Evolutionary conservation across 139 green algal genomes (phyloP), one percentile per base, ranked within the genome.

Genomic region (Nannochloris sp.): DNA sequence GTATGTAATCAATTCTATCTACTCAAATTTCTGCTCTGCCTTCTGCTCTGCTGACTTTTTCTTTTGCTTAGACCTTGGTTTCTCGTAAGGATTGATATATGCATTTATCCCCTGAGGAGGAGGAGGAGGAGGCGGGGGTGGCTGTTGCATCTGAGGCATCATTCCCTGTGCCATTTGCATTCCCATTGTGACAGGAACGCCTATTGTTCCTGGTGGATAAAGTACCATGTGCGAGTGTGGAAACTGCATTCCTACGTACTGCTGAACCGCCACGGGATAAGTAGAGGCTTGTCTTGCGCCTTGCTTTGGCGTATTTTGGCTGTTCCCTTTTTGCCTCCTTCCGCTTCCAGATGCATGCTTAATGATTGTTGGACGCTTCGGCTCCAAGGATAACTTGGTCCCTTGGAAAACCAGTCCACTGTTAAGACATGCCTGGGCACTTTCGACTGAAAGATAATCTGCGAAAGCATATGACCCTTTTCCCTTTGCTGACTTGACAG

Each of bases 391-490:
- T 17, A 64, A 10, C 25, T 29, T 50, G 6, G 14, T 56, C 4
- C 60, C 60, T 12, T 66, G 14, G 13, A 66, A 45, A 12, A 56
- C 60, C 11, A 66, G 51, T 23, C 60, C 60, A 36, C 5, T 14
- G n/a, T 37, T 31, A 4, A 66, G 14, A 45, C 60, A 66, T 23
- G 13, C 14, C 40, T 43, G 11, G 20, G 66, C 68, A 20, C 69
- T 63, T 3, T 63, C 65, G 4, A 68, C 11, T 23, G 65, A 55
- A 45, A 71, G 59, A 36, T 84, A 87, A 23, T 82, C 65, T 5
- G 84, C 66, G 48, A 86, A 87, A 6, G 80, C 80, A 56, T 75
- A 84, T 25, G 29, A 68, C 53, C 79, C 68, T 44, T 61, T 68
- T 50, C 66, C 72, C 26, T 68, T 71, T 29, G 69, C 63, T 16